A percentile compares a stretch with the other conserved stretches of the same genome.
Conservation (phyloP, 352 stramenopile genomes). For the Phytophthora aleatoria region DNA sequence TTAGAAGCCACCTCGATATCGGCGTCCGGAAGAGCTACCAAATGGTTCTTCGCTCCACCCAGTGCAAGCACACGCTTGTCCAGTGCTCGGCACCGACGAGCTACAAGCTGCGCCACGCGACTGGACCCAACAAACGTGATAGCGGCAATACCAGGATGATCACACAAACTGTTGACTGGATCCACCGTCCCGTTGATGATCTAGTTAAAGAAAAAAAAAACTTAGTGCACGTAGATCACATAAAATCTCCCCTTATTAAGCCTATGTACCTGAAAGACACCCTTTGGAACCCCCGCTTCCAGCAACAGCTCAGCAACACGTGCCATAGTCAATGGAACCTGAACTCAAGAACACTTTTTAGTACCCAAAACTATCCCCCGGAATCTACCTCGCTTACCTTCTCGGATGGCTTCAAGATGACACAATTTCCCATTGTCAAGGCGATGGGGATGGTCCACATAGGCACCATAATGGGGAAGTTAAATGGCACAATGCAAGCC, state of each 20-base stretch:
- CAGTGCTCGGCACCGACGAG: slow-evolving; percentile 85
- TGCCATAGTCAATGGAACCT: slow-evolving; percentile 93
- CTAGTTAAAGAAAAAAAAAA: slow-evolving; percentile 34
- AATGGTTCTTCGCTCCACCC: slow-evolving; percentile 98
- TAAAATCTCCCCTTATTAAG: background rate
- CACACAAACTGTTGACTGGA: slow-evolving; percentile 92
- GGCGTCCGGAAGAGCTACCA: slow-evolving; percentile 95
- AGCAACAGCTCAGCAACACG: slow-evolving; percentile 88
- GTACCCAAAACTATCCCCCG: background rate
- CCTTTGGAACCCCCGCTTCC: slow-evolving; percentile 92
- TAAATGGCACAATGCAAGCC: slow-evolving; percentile 95
- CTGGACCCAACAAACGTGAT: slow-evolving; percentile 97
- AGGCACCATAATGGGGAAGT: slow-evolving; percentile 98
- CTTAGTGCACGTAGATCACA: background rate
- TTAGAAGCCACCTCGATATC: slow-evolving; percentile 91
- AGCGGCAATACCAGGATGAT: slow-evolving; percentile 86
- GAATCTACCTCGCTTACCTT: slow-evolving; percentile 69
- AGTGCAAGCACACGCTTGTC: slow-evolving; percentile 96
- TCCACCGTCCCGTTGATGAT: slow-evolving; percentile 94
- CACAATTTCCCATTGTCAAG: slow-evolving; percentile 95
- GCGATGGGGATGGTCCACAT: slow-evolving; percentile 99
- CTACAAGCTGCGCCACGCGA: slow-evolving; percentile 93
- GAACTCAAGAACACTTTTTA: background rate
- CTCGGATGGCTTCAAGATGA: slow-evolving; percentile 98
- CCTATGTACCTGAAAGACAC: slow-evolving; percentile 90